Conservation (phyloP, 2,329 filamentous ascomycete species). For the Fusarium avenaceum region DNA sequence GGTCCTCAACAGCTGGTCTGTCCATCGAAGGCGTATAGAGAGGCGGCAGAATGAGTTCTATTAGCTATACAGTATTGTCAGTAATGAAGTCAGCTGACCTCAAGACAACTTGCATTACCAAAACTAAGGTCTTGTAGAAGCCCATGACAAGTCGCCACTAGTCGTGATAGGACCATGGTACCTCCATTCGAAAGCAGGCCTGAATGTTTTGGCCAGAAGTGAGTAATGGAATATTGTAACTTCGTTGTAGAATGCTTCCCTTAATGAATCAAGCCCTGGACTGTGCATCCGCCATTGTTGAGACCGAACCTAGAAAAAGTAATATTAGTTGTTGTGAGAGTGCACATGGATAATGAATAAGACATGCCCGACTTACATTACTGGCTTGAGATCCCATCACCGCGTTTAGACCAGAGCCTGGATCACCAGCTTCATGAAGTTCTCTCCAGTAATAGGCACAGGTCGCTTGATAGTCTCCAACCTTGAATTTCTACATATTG, state of each 20-base stretch:
- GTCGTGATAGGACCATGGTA: slow-evolving; percentile 3
- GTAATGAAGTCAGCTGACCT: background rate
- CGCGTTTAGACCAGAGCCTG: background rate
- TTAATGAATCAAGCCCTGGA: slow-evolving; percentile 1
- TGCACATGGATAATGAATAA: too few relatives aligned
- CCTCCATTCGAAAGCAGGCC: background rate
- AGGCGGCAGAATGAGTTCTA: background rate
- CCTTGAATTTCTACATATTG: background rate
- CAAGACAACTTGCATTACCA: background rate
- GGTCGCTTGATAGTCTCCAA: slow-evolving; percentile 14
- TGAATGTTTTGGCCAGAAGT: background rate
- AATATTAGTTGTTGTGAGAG: fast-evolving
- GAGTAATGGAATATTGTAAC: slow-evolving; percentile 5
- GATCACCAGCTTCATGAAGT: background rate
- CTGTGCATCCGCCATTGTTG: slow-evolving; percentile 10
- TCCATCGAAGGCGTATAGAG: background rate
- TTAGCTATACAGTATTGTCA: background rate
- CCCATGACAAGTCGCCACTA: background rate
- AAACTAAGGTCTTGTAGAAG: background rate
- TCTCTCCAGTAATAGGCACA: slow-evolving; percentile 1
- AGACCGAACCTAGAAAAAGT: background rate
- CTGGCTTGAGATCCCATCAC: slow-evolving; percentile 1
- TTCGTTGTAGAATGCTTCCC: background rate
- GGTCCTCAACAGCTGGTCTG: too few relatives aligned
- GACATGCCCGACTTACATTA: background rate